Evolutionary conservation across 2,329 filamentous ascomycete genomes (phyloP).

Genomic region (Cordyceps militaris): DNA sequence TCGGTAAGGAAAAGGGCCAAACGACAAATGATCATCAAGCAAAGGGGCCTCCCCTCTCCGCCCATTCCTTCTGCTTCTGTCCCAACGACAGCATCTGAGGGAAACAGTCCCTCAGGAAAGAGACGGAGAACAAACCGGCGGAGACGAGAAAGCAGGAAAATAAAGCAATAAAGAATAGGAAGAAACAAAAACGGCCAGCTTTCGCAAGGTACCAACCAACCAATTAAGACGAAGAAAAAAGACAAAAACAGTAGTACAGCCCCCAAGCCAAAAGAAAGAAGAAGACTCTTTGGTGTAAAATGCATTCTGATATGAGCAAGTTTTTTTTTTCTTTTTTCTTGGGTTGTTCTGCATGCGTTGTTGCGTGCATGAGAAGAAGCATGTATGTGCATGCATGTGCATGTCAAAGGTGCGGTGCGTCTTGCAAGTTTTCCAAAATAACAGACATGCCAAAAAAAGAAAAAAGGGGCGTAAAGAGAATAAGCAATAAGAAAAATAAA

Average conservation of each 20-base stretch:
- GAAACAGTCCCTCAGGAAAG: neutral
- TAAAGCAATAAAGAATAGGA: neutral
- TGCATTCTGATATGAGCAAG: neutral
- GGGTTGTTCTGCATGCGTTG: neutral
- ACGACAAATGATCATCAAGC: neutral
- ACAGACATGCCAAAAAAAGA: no score
- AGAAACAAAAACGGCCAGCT: neutral
- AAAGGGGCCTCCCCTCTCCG: no score
- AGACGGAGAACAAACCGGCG: neutral
- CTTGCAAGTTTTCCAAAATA: no score
- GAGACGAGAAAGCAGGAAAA: no score
- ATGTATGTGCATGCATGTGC: neutral
- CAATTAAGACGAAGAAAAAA: neutral
- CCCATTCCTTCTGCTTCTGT: neutral
- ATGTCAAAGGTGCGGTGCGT: no score
- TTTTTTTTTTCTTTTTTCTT: neutral
- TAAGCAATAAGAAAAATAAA: slow-evolving; percentile 11
- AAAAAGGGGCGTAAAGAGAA: neutral
- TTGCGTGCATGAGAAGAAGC: neutral
- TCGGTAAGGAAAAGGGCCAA: neutral
- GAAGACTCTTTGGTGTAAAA: neutral
- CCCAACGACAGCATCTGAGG: neutral
- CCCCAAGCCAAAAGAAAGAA: neutral
- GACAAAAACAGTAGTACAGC: neutral
- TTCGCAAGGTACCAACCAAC: neutral